Evolutionary conservation across 352 stramenopile genomes (phyloP).

Genomic region (Ophiocytium majus): DNA sequence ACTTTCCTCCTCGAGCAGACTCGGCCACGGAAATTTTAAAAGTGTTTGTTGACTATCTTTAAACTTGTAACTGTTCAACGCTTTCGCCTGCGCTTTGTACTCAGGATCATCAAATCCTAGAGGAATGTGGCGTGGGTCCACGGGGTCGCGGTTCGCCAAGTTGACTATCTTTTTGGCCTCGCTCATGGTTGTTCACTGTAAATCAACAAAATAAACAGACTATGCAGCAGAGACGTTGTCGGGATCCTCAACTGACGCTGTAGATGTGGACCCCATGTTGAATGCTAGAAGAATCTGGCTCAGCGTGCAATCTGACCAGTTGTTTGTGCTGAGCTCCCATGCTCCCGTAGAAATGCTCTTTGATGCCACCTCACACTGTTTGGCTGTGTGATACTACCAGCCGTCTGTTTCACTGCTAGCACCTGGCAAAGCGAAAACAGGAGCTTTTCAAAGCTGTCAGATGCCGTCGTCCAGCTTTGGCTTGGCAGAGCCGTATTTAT

Average conservation of each 20-base stretch:
- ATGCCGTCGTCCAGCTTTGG: background rate
- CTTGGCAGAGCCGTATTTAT: background rate
- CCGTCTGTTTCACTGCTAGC: background rate
- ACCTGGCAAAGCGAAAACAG: background rate
- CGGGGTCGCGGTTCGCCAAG: too few species aligned
- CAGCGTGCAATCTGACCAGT: background rate
- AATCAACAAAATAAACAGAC: too few species aligned
- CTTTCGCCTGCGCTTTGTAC: too few species aligned
- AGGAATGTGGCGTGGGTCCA: too few species aligned
- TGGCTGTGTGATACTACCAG: background rate
- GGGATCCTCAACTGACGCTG: background rate
- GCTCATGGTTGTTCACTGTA: too few species aligned
- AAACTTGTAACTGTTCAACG: too few species aligned
- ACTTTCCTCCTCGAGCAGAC: too few species aligned
- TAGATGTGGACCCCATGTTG: background rate
- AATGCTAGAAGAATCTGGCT: background rate
- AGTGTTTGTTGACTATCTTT: too few species aligned
- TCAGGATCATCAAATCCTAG: too few species aligned
- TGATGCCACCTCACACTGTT: background rate
- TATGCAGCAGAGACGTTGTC: background rate
- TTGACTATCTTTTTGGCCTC: too few species aligned
- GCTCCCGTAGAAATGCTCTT: background rate
- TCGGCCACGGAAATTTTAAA: too few species aligned
- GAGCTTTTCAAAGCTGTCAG: background rate
- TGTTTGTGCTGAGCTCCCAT: background rate